These are phyloP conservation scores for Claviceps quebecensis DNA, from an alignment of 2,329 filamentous ascomycete genomes.

Conservation along the genomic window DNA sequence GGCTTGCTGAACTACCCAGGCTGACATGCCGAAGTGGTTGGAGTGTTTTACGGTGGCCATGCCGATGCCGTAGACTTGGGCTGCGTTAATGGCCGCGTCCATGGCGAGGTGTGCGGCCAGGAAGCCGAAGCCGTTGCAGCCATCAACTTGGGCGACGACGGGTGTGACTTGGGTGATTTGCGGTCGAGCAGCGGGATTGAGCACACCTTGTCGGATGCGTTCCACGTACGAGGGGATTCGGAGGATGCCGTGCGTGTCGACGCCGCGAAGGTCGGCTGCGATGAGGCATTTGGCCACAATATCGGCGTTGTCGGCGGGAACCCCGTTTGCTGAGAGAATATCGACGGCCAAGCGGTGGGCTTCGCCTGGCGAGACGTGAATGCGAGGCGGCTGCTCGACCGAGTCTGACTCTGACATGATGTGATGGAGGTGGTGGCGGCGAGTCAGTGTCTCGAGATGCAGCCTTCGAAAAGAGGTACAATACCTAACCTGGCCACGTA, in stretches of 20 bases:
- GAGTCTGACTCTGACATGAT: not conserved
- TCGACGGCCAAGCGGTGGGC: constrained; percentile 34
- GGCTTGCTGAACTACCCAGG: constrained; percentile 67
- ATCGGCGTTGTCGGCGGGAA: constrained; percentile 41
- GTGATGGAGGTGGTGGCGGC: not conserved
- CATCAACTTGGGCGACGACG: constrained; percentile 54
- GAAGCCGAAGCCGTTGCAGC: constrained; percentile 62
- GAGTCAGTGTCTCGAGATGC: not conserved
- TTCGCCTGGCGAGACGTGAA: constrained; percentile 18
- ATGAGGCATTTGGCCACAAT: constrained; percentile 56
- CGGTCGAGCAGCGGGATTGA: constrained; percentile 47
- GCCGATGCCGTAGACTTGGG: constrained; percentile 52
- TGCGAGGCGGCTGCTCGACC: not conserved
- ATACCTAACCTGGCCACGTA: no score
- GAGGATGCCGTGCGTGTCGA: constrained; percentile 67
- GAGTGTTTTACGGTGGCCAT: constrained; percentile 63
- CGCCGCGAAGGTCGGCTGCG: constrained; percentile 61
- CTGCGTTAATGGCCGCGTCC: constrained; percentile 52
- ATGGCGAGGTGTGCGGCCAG: constrained; percentile 55
- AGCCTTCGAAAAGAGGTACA: no score
- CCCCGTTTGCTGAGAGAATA: constrained; percentile 47
- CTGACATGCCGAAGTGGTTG: constrained; percentile 75
- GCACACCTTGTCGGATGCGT: constrained; percentile 54
- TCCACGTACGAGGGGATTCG: constrained; percentile 66
- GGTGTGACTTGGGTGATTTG: constrained; percentile 49